Conservation (phyloP, 2,329 filamentous ascomycete species). For the Aureobasidium leucospermi region DNA sequence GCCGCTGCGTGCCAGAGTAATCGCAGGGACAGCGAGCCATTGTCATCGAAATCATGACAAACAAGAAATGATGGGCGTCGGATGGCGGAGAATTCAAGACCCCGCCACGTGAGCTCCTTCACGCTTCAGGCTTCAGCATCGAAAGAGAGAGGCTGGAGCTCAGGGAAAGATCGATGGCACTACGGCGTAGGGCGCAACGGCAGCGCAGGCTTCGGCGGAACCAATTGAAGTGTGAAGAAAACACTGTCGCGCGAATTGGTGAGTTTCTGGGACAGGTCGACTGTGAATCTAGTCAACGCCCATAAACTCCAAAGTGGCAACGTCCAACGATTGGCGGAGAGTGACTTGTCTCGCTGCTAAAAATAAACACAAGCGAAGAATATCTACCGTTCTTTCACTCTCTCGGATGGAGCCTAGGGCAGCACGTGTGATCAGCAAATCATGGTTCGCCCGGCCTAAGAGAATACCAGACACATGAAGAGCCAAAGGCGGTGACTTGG, state of each 20-base stretch:
- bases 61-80: constrained; percentile 6
- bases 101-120: constrained; percentile 3
- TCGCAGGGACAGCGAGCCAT: background rate
- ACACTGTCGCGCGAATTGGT: constrained; percentile 7
- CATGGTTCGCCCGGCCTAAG: background rate
- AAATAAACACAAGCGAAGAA: constrained; percentile 10
- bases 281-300: constrained; percentile 2
- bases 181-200: constrained; percentile 7
- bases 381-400: background rate
- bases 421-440: constrained; percentile 13
- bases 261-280: background rate
- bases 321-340: constrained; percentile 3
- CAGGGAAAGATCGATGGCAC: background rate
- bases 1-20: background rate
- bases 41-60: background rate
- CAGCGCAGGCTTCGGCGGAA: background rate
- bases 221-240: background rate
- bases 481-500: background rate
- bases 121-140: background rate
- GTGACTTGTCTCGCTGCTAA: constrained; percentile 2
- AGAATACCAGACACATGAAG: background rate
- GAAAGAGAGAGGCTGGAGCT: background rate
- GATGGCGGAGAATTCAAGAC: background rate
- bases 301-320: constrained; percentile 4
- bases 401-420: background rate